These are phyloP conservation scores for Camelina laxa DNA, from an alignment of 345 rosid genomes.

Conservation along the genomic window DNA sequence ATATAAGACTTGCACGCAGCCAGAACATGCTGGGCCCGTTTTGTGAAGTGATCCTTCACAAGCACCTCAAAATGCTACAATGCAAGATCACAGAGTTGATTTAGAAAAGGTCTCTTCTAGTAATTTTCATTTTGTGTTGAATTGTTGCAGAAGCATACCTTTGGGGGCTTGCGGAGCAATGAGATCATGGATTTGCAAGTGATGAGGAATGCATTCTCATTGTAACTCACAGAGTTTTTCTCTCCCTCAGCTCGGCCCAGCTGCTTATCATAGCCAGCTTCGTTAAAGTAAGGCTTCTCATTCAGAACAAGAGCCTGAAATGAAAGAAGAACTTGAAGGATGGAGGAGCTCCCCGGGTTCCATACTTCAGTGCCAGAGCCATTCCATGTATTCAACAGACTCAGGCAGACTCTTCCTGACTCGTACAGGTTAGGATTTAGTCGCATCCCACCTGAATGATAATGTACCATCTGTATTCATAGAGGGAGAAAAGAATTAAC, in stretches of 20 bases:
- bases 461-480: conserved; percentile 71
- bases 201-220: conserved; percentile 79
- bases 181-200: conserved; percentile 91
- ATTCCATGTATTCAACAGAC: conserved; percentile 92
- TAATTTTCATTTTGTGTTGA: conserved; percentile 14
- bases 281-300: conserved; percentile 94
- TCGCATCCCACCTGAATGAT: conserved; percentile 87
- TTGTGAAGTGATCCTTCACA: conserved; percentile 71
- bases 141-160: conserved; percentile 54
- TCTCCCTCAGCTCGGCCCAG: conserved; percentile 88
- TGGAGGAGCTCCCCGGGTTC: conserved; percentile 74
- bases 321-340: conserved; percentile 94
- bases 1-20: conserved; percentile 74
- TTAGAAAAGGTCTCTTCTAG: neutral
- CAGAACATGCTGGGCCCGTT: conserved; percentile 52
- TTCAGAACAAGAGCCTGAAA: conserved; percentile 98
- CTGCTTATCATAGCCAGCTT: conserved; percentile 91
- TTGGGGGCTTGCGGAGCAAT: conserved; percentile 69
- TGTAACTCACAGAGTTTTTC: conserved; percentile 85
- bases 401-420: conserved; percentile 88
- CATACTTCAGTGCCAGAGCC: conserved; percentile 92
- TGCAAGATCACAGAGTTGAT: conserved; percentile 35
- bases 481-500: neutral
- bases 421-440: conserved; percentile 91
- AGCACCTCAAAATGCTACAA: conserved; percentile 84